phyloP scores from a whole-genome alignment of 768 basidiomycete species.

The Pholiota molesta region DNA sequence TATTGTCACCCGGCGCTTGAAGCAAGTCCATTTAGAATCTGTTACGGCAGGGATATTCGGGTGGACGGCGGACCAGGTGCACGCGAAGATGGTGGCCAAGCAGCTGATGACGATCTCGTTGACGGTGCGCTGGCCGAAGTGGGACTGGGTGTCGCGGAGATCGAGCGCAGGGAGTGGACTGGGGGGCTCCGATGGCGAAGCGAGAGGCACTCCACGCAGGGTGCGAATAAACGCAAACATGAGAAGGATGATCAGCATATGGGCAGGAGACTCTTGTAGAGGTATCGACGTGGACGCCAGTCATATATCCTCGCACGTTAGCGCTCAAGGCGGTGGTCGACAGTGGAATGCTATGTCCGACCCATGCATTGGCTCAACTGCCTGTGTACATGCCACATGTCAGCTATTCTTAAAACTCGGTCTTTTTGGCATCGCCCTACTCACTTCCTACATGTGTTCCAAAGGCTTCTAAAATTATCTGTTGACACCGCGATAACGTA shows the following conservation, averaged over 20 bases:
- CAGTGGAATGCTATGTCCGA: no score
- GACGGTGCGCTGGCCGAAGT: background rate
- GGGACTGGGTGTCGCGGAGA: background rate
- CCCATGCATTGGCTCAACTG: no score
- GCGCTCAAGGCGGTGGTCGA: no score
- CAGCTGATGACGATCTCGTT: slow-evolving; percentile 6
- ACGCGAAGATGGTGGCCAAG: slow-evolving; percentile 12
- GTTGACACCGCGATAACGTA: no score
- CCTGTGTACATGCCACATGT: no score
- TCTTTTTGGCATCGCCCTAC: no score
- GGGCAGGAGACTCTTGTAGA: no score
- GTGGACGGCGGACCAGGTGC: slow-evolving; percentile 14
- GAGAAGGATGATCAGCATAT: background rate
- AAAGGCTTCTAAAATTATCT: no score
- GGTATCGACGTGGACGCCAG: no score
- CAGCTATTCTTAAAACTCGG: no score
- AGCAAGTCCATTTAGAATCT: background rate
- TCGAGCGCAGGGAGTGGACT: background rate
- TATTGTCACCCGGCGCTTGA: background rate
- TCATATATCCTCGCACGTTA: no score
- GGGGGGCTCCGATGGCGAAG: background rate
- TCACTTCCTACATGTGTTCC: no score
- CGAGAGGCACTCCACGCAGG: background rate
- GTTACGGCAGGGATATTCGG: slow-evolving; percentile 15
- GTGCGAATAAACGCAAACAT: background rate